Evolutionary conservation across 768 basidiomycete genomes (phyloP).

Genomic region (Calocera viscosa): DNA sequence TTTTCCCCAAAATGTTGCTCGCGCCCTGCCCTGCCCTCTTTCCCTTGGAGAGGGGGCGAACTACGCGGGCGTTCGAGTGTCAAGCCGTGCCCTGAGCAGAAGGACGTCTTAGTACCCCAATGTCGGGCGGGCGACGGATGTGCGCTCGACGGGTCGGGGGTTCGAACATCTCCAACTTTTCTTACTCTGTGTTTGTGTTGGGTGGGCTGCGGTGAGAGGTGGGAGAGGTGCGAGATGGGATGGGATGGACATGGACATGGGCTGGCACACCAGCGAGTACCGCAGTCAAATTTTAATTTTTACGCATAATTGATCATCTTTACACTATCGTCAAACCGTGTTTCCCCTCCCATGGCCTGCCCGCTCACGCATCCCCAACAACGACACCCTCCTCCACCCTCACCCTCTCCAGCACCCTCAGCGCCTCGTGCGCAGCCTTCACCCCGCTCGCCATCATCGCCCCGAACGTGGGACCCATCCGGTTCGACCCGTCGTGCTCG

Average conservation of each 20-base stretch:
- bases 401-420: slow-evolving; percentile 38
- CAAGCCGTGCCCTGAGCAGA: slow-evolving; percentile 66
- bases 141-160: slow-evolving; percentile 3
- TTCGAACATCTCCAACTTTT: background rate
- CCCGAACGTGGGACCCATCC: slow-evolving; percentile 68
- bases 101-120: slow-evolving; percentile 73
- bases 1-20: slow-evolving; percentile 86
- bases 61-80: slow-evolving; percentile 77
- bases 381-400: slow-evolving; percentile 46
- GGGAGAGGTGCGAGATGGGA: background rate
- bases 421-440: slow-evolving; percentile 56
- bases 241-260: background rate
- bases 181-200: background rate
- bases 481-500: slow-evolving; percentile 66
- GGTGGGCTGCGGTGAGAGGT: background rate
- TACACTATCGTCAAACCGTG: background rate
- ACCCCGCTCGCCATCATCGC: slow-evolving; percentile 69
- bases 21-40: slow-evolving; percentile 40
- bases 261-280: slow-evolving; percentile 6
- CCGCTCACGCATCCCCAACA: slow-evolving; percentile 27
- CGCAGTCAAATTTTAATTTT: background rate
- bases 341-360: background rate
- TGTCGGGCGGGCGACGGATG: background rate
- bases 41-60: slow-evolving; percentile 10
- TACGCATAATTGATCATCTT: slow-evolving; percentile 7